Conservation (phyloP, 768 basidiomycete species). For the Tricholoma flavovirens region DNA sequence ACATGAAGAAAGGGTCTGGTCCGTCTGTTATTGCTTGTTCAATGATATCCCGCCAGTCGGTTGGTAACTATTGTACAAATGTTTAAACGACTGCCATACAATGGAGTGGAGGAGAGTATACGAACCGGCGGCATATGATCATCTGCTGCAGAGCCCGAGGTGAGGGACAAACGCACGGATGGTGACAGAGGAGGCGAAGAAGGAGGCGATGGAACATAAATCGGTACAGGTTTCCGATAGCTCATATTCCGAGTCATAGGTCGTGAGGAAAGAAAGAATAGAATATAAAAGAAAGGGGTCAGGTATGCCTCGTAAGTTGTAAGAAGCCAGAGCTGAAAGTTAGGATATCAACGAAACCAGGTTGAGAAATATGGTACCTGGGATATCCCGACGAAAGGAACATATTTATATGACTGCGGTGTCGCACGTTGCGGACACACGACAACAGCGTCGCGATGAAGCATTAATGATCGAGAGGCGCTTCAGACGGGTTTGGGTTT, state of each 20-base stretch:
- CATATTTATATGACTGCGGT: slow-evolving; percentile 3
- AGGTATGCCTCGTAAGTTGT: background rate
- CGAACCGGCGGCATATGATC: slow-evolving; percentile 8
- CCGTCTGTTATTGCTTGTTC: slow-evolving; percentile 11
- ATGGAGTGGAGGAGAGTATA: background rate
- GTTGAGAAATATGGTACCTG: background rate
- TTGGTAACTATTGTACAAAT: slow-evolving; percentile 21
- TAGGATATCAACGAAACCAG: background rate
- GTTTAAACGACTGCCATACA: background rate
- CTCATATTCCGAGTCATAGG: slow-evolving; percentile 43
- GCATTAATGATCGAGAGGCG: slow-evolving; percentile 1
- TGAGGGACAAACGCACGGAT: slow-evolving; percentile 7
- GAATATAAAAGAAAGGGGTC: background rate
- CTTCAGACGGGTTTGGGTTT: background rate
- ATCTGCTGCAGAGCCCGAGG: slow-evolving; percentile 4
- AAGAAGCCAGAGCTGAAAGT: background rate
- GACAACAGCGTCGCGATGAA: background rate
- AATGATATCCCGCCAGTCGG: slow-evolving; percentile 30
- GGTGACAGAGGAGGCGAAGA: slow-evolving; percentile 29
- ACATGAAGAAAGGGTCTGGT: slow-evolving; percentile 1
- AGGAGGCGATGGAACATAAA: slow-evolving; percentile 61
- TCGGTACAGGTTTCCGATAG: slow-evolving; percentile 67
- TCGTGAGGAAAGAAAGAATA: background rate
- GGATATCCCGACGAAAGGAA: background rate
- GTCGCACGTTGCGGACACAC: slow-evolving; percentile 4